Percentiles rank a stretch among this genome's conserved stretches.
Conservation (phyloP, 257 asterid genomes). For the Solanum microdontum region DNA sequence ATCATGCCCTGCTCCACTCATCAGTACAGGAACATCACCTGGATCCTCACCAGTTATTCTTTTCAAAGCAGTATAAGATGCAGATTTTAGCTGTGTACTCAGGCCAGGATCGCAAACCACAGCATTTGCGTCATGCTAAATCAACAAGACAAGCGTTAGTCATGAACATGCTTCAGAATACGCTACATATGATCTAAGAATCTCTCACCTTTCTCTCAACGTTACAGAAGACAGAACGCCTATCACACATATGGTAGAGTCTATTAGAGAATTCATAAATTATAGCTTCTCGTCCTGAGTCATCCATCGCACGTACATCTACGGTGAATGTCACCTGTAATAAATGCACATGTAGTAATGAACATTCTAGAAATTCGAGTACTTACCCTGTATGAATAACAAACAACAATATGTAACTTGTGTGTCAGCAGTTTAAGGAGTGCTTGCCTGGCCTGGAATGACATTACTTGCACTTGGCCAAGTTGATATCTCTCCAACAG, state of each 20-base stretch:
- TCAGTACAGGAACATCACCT: conserved; percentile 53
- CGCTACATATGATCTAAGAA: neutral
- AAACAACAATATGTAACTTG: neutral
- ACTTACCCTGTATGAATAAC: neutral
- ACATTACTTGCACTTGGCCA: conserved; percentile 99
- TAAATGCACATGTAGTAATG: neutral
- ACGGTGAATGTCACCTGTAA: conserved; percentile 78
- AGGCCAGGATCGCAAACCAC: conserved; percentile 59
- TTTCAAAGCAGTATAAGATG: conserved; percentile 52
- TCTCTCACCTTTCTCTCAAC: conserved; percentile 72
- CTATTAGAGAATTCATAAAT: conserved; percentile 61
- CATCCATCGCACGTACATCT: conserved; percentile 88
- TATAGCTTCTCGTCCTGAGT: conserved; percentile 80
- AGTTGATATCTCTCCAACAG: conserved; percentile 94
- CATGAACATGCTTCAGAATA: neutral
- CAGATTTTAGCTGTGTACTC: conserved; percentile 61
- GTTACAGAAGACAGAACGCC: conserved; percentile 65
- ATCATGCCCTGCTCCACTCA: conserved; percentile 99
- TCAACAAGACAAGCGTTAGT: neutral
- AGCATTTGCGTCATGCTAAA: conserved; percentile 87
- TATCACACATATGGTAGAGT: conserved; percentile 61
- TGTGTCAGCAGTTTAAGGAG: neutral
- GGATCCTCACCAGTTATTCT: conserved; percentile 42
- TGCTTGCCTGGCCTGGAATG: conserved; percentile 97
- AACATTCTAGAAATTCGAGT: neutral